Evolutionary conservation across 768 basidiomycete species (phyloP).

Genomic region (Pleurotus platypus): DNA sequence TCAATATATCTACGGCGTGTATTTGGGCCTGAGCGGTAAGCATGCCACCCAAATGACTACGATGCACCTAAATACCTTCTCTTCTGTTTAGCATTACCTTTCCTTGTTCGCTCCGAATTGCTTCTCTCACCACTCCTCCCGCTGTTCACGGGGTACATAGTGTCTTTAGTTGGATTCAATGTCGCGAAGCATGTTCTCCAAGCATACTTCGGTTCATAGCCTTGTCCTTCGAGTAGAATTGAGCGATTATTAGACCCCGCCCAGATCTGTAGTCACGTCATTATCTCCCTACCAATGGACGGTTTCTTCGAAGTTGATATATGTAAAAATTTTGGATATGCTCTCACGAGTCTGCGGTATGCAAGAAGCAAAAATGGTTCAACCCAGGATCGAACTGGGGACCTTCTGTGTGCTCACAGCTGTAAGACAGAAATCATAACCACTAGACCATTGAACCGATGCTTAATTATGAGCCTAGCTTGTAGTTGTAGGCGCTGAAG

Average conservation of each 20-base stretch:
- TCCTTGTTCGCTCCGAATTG: slow-evolving; percentile 85
- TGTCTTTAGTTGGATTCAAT: slow-evolving; percentile 89
- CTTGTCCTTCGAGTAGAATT: background rate
- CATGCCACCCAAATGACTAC: background rate
- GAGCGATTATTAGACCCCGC: too few species aligned
- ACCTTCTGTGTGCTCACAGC: slow-evolving; percentile 25
- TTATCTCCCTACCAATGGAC: too few species aligned
- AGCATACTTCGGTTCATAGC: slow-evolving; percentile 67
- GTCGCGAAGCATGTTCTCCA: slow-evolving; percentile 78
- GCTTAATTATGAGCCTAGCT: too few species aligned
- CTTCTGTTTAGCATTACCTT: slow-evolving; percentile 74
- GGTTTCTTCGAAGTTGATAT: too few species aligned
- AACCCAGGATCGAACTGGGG: slow-evolving; percentile 38
- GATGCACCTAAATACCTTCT: background rate
- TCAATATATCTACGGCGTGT: slow-evolving; percentile 90
- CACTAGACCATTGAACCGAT: slow-evolving; percentile 49
- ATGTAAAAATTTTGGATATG: too few species aligned
- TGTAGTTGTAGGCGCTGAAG: background rate
- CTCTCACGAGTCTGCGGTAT: too few species aligned
- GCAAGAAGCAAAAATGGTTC: slow-evolving; percentile 32
- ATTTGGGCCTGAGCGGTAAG: slow-evolving; percentile 80
- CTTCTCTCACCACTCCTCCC: slow-evolving; percentile 90
- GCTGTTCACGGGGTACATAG: slow-evolving; percentile 79
- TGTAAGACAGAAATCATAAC: slow-evolving; percentile 45
- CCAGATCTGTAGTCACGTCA: too few species aligned